These are phyloP conservation scores for Pythium biforme DNA, from an alignment of 352 stramenopile genomes.

Conservation along the genomic window DNA sequence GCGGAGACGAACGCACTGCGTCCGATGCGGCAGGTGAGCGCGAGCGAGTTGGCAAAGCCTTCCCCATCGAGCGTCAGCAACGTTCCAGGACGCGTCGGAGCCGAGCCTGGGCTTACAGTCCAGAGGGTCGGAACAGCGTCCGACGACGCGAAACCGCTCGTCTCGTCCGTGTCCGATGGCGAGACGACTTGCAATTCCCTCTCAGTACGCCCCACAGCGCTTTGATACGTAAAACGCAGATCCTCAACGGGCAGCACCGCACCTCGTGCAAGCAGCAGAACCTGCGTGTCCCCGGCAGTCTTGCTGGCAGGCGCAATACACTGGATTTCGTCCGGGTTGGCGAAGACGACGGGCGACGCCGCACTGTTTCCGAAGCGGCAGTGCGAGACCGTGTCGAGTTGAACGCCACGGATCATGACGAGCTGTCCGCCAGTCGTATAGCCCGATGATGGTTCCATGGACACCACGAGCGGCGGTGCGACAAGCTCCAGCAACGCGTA, in stretches of 20 bases:
- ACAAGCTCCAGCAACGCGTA: conserved; percentile 44
- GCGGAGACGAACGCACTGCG: conserved; percentile 35
- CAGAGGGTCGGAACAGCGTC: conserved; percentile 21
- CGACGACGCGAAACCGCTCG: too few relatives aligned
- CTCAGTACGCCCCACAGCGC: conserved; percentile 15
- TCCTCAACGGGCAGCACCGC: conserved; percentile 38
- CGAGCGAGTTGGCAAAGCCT: conserved; percentile 72
- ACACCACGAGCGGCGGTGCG: conserved; percentile 44
- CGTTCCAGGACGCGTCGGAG: conserved; percentile 45
- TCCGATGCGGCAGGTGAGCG: conserved; percentile 88
- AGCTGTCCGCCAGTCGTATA: conserved; percentile 39
- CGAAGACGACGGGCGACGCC: conserved; percentile 23
- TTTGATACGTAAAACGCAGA: conserved; percentile 50
- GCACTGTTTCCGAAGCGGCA: conserved; percentile 63
- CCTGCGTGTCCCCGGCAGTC: conserved; percentile 32
- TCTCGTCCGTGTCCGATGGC: not conserved
- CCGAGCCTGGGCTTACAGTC: conserved; percentile 10
- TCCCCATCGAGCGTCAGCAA: conserved; percentile 67
- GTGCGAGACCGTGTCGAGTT: conserved; percentile 54
- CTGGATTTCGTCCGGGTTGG: conserved; percentile 20
- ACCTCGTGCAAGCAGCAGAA: conserved; percentile 42
- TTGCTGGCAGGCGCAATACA: conserved; percentile 20
- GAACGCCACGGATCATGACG: conserved; percentile 43
- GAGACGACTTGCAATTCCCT: conserved; percentile 15
- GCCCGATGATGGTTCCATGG: conserved; percentile 32